Base-by-base conservation (phyloP, 345 rosid genomes). In the Schrenkiella parvula region DNA sequence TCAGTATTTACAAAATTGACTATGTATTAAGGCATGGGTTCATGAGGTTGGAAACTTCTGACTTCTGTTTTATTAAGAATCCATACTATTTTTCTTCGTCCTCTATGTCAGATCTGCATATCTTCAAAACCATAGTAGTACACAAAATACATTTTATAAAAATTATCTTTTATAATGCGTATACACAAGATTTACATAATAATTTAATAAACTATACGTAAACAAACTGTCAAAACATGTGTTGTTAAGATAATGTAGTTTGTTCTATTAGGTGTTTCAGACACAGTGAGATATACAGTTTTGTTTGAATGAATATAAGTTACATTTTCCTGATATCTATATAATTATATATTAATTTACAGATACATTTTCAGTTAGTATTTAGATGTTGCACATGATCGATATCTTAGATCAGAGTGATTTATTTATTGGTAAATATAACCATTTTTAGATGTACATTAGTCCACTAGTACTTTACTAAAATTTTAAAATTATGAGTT, bases 261-360 rank as follows among this genome's bases (percentile, higher is more conserved):
- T 75, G 79, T 61, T 60, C 51, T 75, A 68, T 75, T 75, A 75
- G 79, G 74, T 75, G 79, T 68, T 68, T 60, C 42, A 67, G 64
- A 34, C 57, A 51, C 56, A 57, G 39, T 58, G 79, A 75, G 48
- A 60, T 67, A 68, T 58, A 3, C 51, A 56, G 32, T 38, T 68
- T 52, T 51, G 57, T 68, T 25, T 68, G 29, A 63, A 32, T 31
- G 29, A 22, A 52, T 67, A 67, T 29, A 58, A 35, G 26, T 39
- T 38, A 26, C 65, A 58, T 1, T 18, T 54, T 18, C 19, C 5
- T 41, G 29, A 56, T 64, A 65, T 73, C 3, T 62, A 29, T 14
- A 53, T 32, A 8, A 41, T n/a, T 31, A 13, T 59, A 12, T 28
- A 54, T 64, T 38, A 39, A 12, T 31, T 37, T 41, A 21, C 28